Evolutionary conservation across 2,329 filamentous ascomycete genomes (phyloP).

Genomic region (Rosellinia necatrix): DNA sequence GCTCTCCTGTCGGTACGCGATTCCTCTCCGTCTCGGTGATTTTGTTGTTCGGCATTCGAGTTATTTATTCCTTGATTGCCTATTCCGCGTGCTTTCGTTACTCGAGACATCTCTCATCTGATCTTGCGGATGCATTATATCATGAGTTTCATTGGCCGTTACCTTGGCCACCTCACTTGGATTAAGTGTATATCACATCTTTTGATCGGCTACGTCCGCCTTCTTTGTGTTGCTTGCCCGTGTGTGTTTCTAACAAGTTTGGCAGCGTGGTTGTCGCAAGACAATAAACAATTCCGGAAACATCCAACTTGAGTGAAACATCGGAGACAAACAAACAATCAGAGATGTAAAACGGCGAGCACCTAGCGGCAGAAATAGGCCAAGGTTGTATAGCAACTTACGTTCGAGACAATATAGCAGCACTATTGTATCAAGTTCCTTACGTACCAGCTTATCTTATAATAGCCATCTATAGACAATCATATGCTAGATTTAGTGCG

Average conservation of each 20-base stretch:
- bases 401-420: not conserved
- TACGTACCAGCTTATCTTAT: not conserved
- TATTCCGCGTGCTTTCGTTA: not conserved
- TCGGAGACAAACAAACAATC: constrained; percentile 14
- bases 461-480: not conserved
- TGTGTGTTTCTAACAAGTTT: not conserved
- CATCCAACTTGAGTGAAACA: constrained; percentile 6
- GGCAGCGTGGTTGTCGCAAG: not conserved
- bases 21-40: not conserved
- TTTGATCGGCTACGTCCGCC: not conserved
- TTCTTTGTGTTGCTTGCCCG: constrained; percentile 3
- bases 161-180: not conserved
- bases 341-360: too few species aligned
- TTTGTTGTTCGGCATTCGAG: not conserved
- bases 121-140: not conserved
- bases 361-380: too few species aligned
- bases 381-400: too few species aligned
- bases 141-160: not conserved
- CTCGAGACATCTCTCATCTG: not conserved
- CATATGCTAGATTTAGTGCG: too few species aligned
- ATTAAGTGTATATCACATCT: not conserved
- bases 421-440: not conserved
- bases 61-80: not conserved
- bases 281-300: constrained; percentile 19
- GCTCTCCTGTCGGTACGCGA: not conserved